Conservation (phyloP, 1,284 basidiomycete genomes). For the Papiliotrema fonsecae region DNA sequence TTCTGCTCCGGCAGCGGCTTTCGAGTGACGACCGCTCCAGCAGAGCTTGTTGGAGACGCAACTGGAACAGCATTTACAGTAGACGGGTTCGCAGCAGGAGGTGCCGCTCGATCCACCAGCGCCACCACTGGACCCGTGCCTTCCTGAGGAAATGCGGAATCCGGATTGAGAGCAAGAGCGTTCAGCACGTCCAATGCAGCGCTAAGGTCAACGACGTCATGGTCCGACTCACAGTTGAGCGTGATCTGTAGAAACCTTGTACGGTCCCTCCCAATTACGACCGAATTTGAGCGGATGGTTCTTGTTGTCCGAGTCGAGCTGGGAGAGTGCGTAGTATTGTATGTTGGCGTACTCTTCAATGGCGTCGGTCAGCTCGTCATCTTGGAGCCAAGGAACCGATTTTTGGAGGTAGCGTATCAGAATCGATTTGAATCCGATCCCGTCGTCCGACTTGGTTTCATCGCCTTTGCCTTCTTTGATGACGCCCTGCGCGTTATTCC, state of each 20-base stretch:
- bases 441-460: conserved; percentile 4
- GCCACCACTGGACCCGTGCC: background rate
- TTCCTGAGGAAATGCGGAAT: conserved; percentile 6
- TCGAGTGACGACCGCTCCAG: too few species aligned
- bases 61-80: too few species aligned
- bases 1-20: too few species aligned
- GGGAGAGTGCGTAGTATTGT: conserved; percentile 13
- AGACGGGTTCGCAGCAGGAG: too few species aligned
- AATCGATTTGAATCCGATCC: conserved; percentile 16
- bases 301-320: conserved; percentile 5
- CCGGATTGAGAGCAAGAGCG: conserved; percentile 9
- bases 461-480: conserved; percentile 13
- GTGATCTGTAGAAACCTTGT: conserved; percentile 4
- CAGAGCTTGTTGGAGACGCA: too few species aligned
- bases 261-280: conserved; percentile 17
- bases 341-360: conserved; percentile 14
- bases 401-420: conserved; percentile 9
- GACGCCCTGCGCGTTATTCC: conserved; percentile 11
- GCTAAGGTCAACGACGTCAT: conserved; percentile 1
- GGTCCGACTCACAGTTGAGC: conserved; percentile 9
- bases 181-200: conserved; percentile 16
- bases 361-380: conserved; percentile 7
- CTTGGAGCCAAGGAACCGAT: conserved; percentile 4
- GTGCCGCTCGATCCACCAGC: too few species aligned
- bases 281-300: conserved; percentile 10